Evolutionary conservation across 2,329 filamentous ascomycete species (phyloP), one percentile per base, ranked within the genome.

Genomic region (Fusarium liriodendri): DNA sequence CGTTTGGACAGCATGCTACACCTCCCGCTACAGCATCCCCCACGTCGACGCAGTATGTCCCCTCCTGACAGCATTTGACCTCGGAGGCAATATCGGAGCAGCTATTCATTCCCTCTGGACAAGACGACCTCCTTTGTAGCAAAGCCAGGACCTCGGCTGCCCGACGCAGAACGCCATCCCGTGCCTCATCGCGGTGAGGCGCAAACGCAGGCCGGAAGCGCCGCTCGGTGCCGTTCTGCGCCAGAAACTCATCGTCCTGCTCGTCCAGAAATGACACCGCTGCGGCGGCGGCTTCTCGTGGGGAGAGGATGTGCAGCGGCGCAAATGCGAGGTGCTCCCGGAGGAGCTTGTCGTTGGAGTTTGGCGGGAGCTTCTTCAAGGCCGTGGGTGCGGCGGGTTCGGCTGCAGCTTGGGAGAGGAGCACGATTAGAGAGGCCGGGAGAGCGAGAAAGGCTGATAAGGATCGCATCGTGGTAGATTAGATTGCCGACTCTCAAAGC

Each of bases 1-100:
- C 93, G 38, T 85, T 79, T 0, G 92, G 92, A 82, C 94, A 97
- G 82, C 94, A 97, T 4, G 93, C 94, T 3, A 96, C 90, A 52
- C 89, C 88, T 9, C 92, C 92, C 32, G 92, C 84, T 0, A 88
- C 88, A 7, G 88, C 88, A 80, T 93, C 89, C 35, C 86, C 80
- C 6, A 95, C 90, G 27, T 84, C 82, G 55, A 93, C 90, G 79
- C 94, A 97, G 9, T 87, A 89, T 74, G 92, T 90, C 18, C 86
- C 88, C n/a, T 85, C 85, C 25, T 87, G 84, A 80, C 94, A 97
- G 84, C 94, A 97, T 81, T 92, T 93, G 81, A 94, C 89, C 1
- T 92, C 89, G 54, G 89, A 88, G 9, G 88, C 89, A 75, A 95
- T 92, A 20, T 83, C 83, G 18, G 86, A 85, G 81, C 94, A 97